Percentiles rank a stretch among this genome's conserved stretches.
phyloP scores from a whole-genome alignment of 441 rosid genomes.

The Populus trichocarpa region DNA sequence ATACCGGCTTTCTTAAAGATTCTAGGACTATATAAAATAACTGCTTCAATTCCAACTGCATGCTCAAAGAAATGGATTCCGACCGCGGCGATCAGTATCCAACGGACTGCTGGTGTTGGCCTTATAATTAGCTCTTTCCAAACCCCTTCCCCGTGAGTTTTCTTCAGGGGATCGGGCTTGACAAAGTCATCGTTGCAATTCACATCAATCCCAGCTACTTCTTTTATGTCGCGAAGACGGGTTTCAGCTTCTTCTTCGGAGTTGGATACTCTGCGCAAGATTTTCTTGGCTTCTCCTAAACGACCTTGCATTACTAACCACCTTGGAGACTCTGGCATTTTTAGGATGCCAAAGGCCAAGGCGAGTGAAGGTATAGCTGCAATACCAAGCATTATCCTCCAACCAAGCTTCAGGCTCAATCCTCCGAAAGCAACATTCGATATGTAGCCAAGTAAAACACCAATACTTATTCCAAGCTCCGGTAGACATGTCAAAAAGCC shows the following conservation, averaged over 20 bases:
- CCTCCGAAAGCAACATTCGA: slow-evolving; percentile 58
- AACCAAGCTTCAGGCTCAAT: slow-evolving; percentile 57
- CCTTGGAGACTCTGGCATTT: slow-evolving; percentile 88
- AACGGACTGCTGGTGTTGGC: slow-evolving; percentile 59
- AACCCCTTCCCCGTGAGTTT: slow-evolving; percentile 48
- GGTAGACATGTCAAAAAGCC: slow-evolving; percentile 70
- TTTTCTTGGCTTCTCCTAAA: slow-evolving; percentile 47
- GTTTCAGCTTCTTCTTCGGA: slow-evolving; percentile 53
- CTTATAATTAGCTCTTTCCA: slow-evolving; percentile 67
- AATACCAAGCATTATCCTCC: slow-evolving; percentile 85
- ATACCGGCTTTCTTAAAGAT: slow-evolving; percentile 70
- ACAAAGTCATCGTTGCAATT: slow-evolving; percentile 39
- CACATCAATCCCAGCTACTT: slow-evolving; percentile 56
- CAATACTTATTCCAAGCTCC: slow-evolving; percentile 65
- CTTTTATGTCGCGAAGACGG: slow-evolving; percentile 52
- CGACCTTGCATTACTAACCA: slow-evolving; percentile 78
- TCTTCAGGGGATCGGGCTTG: slow-evolving; percentile 14
- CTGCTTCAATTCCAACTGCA: slow-evolving; percentile 73
- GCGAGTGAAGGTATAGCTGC: slow-evolving; percentile 69
- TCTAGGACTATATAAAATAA: slow-evolving; percentile 62
- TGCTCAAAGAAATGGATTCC: slow-evolving; percentile 89
- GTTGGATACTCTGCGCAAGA: slow-evolving; percentile 42
- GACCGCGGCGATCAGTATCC: slow-evolving; percentile 55
- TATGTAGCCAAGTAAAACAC: slow-evolving; percentile 59
- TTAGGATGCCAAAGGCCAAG: slow-evolving; percentile 47